Conservation (phyloP, 192 early-diverging fungal genomes). For the Coemansia sp. region DNA sequence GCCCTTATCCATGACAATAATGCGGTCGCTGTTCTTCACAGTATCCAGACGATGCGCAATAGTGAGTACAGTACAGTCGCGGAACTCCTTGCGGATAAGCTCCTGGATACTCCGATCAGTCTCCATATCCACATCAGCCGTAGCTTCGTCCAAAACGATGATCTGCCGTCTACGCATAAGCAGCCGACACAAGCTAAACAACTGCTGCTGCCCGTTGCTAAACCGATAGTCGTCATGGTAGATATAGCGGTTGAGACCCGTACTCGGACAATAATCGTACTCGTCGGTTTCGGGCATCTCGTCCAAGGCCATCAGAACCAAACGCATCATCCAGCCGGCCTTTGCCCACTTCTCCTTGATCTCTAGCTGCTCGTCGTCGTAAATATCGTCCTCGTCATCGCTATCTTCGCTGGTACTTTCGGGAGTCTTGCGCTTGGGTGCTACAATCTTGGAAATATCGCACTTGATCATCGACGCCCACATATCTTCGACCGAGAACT, state of each 20-base stretch:
- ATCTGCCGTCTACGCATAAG: conserved; percentile 59
- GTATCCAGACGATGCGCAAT: conserved; percentile 79
- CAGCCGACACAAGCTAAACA: conserved; percentile 65
- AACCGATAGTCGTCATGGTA: conserved; percentile 18
- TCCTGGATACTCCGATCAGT: conserved; percentile 29
- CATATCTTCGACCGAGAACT: conserved; percentile 68
- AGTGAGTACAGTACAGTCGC: conserved; percentile 55
- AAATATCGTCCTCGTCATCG: conserved; percentile 48
- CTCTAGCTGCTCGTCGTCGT: conserved; percentile 52
- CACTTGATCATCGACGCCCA: conserved; percentile 63
- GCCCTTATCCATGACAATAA: conserved; percentile 76
- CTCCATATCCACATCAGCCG: conserved; percentile 61
- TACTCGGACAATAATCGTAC: background rate
- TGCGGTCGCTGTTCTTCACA: conserved; percentile 65
- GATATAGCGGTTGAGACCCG: conserved; percentile 16
- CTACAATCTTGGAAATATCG: conserved; percentile 15
- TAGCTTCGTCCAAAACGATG: conserved; percentile 71
- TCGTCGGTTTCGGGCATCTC: conserved; percentile 3
- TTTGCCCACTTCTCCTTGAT: conserved; percentile 1
- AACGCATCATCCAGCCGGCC: conserved; percentile 13
- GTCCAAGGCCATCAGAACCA: conserved; percentile 10
- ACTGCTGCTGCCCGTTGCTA: conserved; percentile 62
- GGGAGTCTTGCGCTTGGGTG: conserved; percentile 12
- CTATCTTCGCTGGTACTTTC: background rate
- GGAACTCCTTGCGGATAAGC: conserved; percentile 58